These are phyloP conservation scores for Xylaria sp. DNA, from an alignment of 2,329 filamentous ascomycete species.

Conservation along the genomic window DNA sequence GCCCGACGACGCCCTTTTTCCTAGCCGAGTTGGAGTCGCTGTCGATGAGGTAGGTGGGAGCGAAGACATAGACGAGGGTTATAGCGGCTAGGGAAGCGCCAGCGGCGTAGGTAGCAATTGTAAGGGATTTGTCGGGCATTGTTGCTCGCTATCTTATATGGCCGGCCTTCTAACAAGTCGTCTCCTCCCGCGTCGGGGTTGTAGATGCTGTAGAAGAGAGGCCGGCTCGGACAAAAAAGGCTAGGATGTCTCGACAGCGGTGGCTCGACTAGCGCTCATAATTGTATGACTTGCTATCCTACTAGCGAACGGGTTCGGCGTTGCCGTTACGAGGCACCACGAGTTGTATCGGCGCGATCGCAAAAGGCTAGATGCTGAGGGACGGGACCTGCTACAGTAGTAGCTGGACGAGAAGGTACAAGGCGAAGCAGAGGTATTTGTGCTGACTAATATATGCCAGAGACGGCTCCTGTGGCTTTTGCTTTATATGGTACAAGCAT, in stretches of 20 bases:
- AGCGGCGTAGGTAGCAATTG: constrained; percentile 89
- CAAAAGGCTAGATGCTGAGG: no score
- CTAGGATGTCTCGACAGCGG: background rate
- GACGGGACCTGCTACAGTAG: no score
- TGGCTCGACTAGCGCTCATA: constrained; percentile 8
- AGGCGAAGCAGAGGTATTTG: no score
- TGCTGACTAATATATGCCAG: no score
- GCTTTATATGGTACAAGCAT: no score
- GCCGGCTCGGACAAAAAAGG: background rate
- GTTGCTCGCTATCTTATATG: constrained; percentile 1
- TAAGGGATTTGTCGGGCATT: constrained; percentile 84
- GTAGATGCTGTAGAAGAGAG: background rate
- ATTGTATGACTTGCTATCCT: constrained; percentile 1
- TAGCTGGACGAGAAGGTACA: no score
- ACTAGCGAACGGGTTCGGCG: background rate
- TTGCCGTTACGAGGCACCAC: background rate
- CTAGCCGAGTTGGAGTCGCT: constrained; percentile 70
- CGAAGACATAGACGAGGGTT: constrained; percentile 95
- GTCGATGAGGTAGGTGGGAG: constrained; percentile 95
- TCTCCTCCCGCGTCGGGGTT: background rate
- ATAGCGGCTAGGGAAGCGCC: constrained; percentile 94
- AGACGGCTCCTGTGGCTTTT: no score
- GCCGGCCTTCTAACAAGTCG: background rate
- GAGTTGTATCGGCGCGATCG: no score
- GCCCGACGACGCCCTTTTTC: constrained; percentile 87